Evolutionary conservation across 139 green algal species (phyloP).

Genomic region (Coccomyxa sp.): DNA sequence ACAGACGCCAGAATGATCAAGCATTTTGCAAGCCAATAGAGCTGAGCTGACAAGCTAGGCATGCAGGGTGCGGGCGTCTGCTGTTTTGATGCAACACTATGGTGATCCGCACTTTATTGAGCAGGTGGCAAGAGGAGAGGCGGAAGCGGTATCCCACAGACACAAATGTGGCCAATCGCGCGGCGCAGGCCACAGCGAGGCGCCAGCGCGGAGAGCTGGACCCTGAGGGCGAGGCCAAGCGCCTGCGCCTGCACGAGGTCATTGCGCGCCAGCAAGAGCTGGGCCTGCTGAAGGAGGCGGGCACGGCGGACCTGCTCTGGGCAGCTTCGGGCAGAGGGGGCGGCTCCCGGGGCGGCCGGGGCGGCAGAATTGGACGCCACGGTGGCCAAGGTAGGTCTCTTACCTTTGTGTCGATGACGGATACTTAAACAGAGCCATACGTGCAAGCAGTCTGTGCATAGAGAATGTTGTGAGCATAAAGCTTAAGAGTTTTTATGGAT

Average conservation of each 20-base stretch:
- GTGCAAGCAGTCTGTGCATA: too few relatives aligned
- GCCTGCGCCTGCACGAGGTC: conserved; percentile 11
- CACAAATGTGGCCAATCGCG: not conserved
- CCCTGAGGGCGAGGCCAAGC: not conserved
- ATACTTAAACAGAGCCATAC: too few relatives aligned
- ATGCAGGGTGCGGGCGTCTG: too few relatives aligned
- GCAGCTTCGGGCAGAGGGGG: not conserved
- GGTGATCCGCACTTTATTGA: too few relatives aligned
- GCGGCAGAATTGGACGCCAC: conserved; percentile 3
- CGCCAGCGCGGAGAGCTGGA: conserved; percentile 13
- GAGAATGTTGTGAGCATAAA: too few relatives aligned
- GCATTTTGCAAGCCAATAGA: too few relatives aligned
- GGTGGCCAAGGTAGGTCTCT: too few relatives aligned
- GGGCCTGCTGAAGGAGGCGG: conserved; percentile 10
- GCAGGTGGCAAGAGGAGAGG: conserved; percentile 14
- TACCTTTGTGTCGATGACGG: too few relatives aligned
- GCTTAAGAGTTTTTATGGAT: too few relatives aligned
- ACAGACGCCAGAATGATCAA: too few relatives aligned
- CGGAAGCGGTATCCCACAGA: conserved; percentile 11
- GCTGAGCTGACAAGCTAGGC: too few relatives aligned
- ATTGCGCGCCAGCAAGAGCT: conserved; percentile 17
- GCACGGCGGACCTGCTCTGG: conserved; percentile 12
- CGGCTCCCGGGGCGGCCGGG: not conserved
- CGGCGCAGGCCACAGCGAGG: not conserved
- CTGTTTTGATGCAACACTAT: too few relatives aligned